Evolutionary conservation across 1,139 yeast genomes (phyloP).

Genomic region (Pichia sp.): DNA sequence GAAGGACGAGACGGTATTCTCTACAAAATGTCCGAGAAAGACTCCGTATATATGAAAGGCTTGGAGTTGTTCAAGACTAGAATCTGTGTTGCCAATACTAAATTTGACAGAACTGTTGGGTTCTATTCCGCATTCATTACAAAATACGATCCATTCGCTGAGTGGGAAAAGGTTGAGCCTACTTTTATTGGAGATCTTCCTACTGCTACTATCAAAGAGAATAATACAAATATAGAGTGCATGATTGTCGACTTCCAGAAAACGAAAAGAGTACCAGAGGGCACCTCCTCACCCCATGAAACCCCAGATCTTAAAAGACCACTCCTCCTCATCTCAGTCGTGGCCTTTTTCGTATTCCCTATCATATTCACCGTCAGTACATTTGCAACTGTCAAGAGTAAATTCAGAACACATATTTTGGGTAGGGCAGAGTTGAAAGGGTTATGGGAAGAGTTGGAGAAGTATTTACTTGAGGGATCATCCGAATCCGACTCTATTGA

Average conservation of each 20-base stretch:
- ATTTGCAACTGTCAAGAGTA: conserved; percentile 28
- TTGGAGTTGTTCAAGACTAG: conserved; percentile 50
- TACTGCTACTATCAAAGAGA: conserved; percentile 16
- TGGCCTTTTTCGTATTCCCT: conserved; percentile 46
- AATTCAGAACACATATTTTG: conserved; percentile 16
- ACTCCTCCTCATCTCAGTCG: conserved; percentile 7
- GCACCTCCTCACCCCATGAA: background rate
- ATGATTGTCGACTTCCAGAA: conserved; percentile 48
- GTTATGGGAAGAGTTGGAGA: conserved; percentile 13
- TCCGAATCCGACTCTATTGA: background rate
- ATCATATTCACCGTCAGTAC: conserved; percentile 38
- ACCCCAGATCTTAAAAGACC: conserved; percentile 49
- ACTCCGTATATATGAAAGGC: conserved; percentile 45
- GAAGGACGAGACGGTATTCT: conserved; percentile 41
- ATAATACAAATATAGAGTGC: conserved; percentile 37
- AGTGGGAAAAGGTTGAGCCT: conserved; percentile 35
- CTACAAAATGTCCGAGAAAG: conserved; percentile 49
- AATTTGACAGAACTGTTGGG: conserved; percentile 61
- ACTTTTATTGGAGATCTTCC: conserved; percentile 34
- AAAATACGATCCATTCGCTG: conserved; percentile 42
- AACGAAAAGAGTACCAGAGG: conserved; percentile 8
- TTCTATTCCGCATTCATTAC: conserved; percentile 49
- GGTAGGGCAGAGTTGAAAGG: conserved; percentile 15
- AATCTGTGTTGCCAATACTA: conserved; percentile 61
- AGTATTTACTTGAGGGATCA: conserved; percentile 52